Conservation (phyloP, 1,284 basidiomycete species). For the Schizopora paradoxa region DNA sequence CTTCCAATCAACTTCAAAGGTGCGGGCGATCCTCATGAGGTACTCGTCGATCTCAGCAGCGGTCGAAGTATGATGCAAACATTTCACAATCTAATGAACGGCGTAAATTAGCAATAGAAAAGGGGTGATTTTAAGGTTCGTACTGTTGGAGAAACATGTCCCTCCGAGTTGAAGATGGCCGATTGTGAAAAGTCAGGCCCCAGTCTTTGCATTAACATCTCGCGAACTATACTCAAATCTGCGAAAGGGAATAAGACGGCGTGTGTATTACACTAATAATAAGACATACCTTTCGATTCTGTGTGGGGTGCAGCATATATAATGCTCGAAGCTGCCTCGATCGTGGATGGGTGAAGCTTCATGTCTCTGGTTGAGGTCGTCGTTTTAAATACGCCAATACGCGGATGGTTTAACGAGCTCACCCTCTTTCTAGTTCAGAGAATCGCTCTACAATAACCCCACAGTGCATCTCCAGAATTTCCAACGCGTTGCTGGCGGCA, state of each 20-base stretch:
- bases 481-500: slow-evolving; percentile 52
- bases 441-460: slow-evolving; percentile 55
- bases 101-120: slow-evolving; percentile 11
- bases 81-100: slow-evolving; percentile 42
- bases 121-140: too few relatives aligned
- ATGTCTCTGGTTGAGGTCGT: slow-evolving; percentile 38
- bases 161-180: slow-evolving; percentile 45
- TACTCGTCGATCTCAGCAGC: slow-evolving; percentile 51
- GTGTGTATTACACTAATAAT: slow-evolving; percentile 4
- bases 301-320: slow-evolving; percentile 54
- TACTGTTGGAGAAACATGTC: slow-evolving; percentile 51
- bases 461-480: slow-evolving; percentile 60
- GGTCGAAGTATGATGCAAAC: slow-evolving; percentile 47
- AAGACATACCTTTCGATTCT: slow-evolving; percentile 51
- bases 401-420: slow-evolving; percentile 17
- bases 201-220: slow-evolving; percentile 48
- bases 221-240: slow-evolving; percentile 56
- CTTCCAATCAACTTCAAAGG: slow-evolving; percentile 53
- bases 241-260: slow-evolving; percentile 4
- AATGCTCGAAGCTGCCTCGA: slow-evolving; percentile 63
- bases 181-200: slow-evolving; percentile 53
- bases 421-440: slow-evolving; percentile 51
- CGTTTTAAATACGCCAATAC: not conserved
- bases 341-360: slow-evolving; percentile 33
- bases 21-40: slow-evolving; percentile 47